A percentile compares a stretch with the other conserved stretches of the same genome.
phyloP scores from a whole-genome alignment of 257 asterid genomes.

The Petrea volubilis region DNA sequence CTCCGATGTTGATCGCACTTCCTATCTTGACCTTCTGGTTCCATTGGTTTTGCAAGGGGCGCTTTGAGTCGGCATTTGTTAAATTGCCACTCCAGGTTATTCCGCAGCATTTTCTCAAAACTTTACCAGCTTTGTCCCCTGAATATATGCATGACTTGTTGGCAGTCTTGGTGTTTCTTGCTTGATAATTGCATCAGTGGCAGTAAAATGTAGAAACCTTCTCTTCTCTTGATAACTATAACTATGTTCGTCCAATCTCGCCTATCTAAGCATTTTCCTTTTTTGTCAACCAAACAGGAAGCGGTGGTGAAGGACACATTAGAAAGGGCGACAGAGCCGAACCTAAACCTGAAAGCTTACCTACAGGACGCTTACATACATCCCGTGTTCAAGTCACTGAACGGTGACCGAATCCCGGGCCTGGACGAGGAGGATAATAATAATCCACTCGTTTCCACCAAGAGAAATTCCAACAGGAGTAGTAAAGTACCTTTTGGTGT shows the following conservation, averaged over 20 bases:
- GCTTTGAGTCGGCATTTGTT: slow-evolving; percentile 77
- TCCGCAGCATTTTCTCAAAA: background rate
- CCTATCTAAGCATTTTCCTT: background rate
- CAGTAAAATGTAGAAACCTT: background rate
- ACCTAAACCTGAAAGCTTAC: slow-evolving; percentile 56
- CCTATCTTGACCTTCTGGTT: slow-evolving; percentile 87
- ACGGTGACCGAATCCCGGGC: slow-evolving; percentile 28
- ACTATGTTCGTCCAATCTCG: background rate
- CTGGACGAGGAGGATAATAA: slow-evolving; percentile 54
- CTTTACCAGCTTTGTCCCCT: too few relatives aligned
- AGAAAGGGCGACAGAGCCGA: slow-evolving; percentile 71
- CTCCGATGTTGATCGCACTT: slow-evolving; percentile 67
- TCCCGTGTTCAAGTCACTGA: slow-evolving; percentile 56
- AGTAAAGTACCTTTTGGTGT: slow-evolving; percentile 41
- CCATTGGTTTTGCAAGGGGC: slow-evolving; percentile 76
- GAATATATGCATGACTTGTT: background rate
- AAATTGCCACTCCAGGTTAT: slow-evolving; percentile 85
- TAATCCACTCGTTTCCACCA: slow-evolving; percentile 59
- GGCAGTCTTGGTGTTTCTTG: background rate
- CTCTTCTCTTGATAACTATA: background rate
- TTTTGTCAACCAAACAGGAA: slow-evolving; percentile 44
- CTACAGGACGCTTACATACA: slow-evolving; percentile 61
- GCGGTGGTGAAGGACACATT: slow-evolving; percentile 74
- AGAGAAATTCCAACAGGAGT: slow-evolving; percentile 46
- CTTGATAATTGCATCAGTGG: background rate